Evolutionary conservation across 2,329 filamentous ascomycete genomes (phyloP), one percentile per base, ranked within the genome.

Genomic region (Xylariales sp.): DNA sequence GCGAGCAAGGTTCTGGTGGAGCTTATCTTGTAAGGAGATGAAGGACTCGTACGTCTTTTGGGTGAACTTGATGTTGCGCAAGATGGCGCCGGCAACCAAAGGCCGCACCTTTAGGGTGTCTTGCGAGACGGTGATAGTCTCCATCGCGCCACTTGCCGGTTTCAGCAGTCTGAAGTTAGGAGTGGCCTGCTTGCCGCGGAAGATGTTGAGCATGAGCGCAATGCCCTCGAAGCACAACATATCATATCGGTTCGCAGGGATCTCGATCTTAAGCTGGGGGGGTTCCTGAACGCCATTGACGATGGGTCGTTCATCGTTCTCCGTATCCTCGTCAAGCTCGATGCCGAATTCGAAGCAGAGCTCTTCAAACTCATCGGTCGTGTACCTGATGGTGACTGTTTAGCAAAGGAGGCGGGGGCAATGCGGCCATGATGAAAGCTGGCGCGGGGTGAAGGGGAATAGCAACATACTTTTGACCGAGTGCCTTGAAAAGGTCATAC

Each of bases 331-430:
- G 69, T 98, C 93, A 52, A 98, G 78, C 66, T 98, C 93, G 60
- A 98, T 94, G 43, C 90, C 90, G 60, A 95, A 98, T 57, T 98
- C 91, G 76, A 98, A 98, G 67, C 93, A 97, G 52, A 98, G 75
- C 59, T 95, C 86, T 65, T 98, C 93, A 59, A 98, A 98, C 58
- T 95, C 88, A 55, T 95, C 81, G 47, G 88, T 93, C 39, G 91
- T 95, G 65, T 87, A 91, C 51, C 85, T 90, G 43, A 28, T 30
- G 32, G 39, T 29, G 23, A 34, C 13, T 27, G 24, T 19, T 28
- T 21, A 33, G 27, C 16, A 38, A 34, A 42, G 37, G 35, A 45
- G 29, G 32, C 45, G 46, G 56, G 44, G 56, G 44, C 40, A 15
- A 31, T 40, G 36, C 43, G 25, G 41, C 18, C 29, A 33, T 39